phyloP scores from a whole-genome alignment of 192 early-diverging fungal genomes.

The Ambispora gerdemannii region DNA sequence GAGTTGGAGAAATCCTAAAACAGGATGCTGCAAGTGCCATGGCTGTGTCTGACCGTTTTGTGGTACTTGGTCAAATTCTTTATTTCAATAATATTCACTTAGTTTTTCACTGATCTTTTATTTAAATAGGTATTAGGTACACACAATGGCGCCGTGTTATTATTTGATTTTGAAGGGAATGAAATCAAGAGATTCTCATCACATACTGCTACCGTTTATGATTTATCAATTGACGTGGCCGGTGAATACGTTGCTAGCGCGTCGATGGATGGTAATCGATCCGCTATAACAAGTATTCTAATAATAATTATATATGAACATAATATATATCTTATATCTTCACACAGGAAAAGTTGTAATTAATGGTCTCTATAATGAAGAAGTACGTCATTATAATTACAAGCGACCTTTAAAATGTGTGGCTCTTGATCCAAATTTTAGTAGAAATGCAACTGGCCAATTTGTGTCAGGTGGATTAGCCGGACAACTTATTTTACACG shows the following conservation, averaged over 20 bases:
- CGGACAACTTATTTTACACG: constrained; percentile 80
- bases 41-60: constrained; percentile 77
- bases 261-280: constrained; percentile 79
- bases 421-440: constrained; percentile 87
- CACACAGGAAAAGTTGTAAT: constrained; percentile 77
- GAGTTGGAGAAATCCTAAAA: constrained; percentile 71
- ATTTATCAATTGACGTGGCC: constrained; percentile 77
- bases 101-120: not conserved
- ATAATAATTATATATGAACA: not conserved
- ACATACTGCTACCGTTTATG: constrained; percentile 85
- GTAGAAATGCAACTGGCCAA: constrained; percentile 65
- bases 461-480: constrained; percentile 90
- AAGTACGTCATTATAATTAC: constrained; percentile 70
- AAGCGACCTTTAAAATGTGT: constrained; percentile 86
- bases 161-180: constrained; percentile 91
- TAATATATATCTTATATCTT: not conserved
- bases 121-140: constrained; percentile 73
- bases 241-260: constrained; percentile 92
- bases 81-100: not conserved
- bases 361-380: constrained; percentile 73
- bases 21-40: constrained; percentile 84
- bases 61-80: constrained; percentile 51
- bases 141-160: constrained; percentile 84
- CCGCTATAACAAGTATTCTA: not conserved
- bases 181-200: constrained; percentile 78